phyloP scores from a whole-genome alignment of 1,284 basidiomycete species.

The Microstroma glucosiphilum region DNA sequence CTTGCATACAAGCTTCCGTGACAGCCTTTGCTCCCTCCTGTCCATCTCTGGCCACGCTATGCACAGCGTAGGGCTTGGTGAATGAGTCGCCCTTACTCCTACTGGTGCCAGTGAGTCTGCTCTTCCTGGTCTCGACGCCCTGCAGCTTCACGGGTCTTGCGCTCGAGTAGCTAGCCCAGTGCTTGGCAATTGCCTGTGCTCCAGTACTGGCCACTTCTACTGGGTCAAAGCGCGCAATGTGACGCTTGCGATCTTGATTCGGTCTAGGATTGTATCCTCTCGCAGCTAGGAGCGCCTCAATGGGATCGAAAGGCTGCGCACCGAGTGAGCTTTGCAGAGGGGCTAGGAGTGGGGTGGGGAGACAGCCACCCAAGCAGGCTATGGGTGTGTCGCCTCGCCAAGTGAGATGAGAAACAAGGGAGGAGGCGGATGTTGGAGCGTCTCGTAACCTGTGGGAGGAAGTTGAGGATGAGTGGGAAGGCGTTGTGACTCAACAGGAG shows the following conservation, averaged over 20 bases:
- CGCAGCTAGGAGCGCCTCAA: conserved; percentile 3
- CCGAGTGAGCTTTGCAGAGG: background rate
- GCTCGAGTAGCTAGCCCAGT: background rate
- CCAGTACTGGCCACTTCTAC: background rate
- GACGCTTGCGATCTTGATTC: background rate
- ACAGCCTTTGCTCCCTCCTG: background rate
- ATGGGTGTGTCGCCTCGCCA: conserved; percentile 5
- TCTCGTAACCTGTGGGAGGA: background rate
- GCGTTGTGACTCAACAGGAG: no score
- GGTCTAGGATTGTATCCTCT: background rate
- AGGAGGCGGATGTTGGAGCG: background rate
- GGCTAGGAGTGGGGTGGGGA: background rate
- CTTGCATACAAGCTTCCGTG: background rate
- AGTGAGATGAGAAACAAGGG: background rate
- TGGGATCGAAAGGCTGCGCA: background rate
- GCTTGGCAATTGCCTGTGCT: background rate
- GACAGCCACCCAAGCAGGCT: background rate
- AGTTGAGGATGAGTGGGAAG: no score
- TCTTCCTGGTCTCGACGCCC: background rate
- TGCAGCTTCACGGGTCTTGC: background rate
- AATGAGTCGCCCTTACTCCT: background rate
- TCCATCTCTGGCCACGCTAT: background rate
- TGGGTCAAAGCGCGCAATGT: background rate
- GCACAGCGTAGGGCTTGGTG: background rate
- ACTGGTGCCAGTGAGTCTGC: background rate